Base-by-base conservation (phyloP, 768 basidiomycete genomes). In the Phlebiopsis gigantea region DNA sequence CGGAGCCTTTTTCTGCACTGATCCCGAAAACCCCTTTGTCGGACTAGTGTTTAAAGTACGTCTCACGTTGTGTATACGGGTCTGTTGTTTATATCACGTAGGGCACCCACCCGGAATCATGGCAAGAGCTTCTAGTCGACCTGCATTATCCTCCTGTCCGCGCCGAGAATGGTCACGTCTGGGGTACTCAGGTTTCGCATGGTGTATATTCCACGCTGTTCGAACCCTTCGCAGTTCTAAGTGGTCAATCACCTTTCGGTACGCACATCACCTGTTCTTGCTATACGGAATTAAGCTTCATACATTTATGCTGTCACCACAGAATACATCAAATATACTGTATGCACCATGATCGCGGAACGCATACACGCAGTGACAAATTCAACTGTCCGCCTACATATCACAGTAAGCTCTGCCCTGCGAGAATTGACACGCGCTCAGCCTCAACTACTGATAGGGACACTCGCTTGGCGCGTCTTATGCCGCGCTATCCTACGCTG, bases 61-160 rank as follows among this genome's bases (percentile, higher is more conserved):
- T 24, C 26, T 24, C 15, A 46, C 19, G 2, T 14, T 26, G 8
- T n/a, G 9, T 52, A 10, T 19, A 25, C 14, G 2, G 31, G 5
- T 5, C 5, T 21, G 4, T 30, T 17, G 10, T 12, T 31, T 1
- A 31, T 46, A 8, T 53, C 5, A 7, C 5, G 2, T 30, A 59
- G 58, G 58, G 58, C n/a, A 59, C 58, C 21, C 58, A 59, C n/a
- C 26, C 46, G 2, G 58, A 59, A 26, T 59, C 58, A 2, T 59
- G 58, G 58, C 31, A 47, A 28, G 58, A 59, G 25, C 26, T 59
- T 14, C 58, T 59, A 9, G 58, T 59, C 1, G 58, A 59, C 25
- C 39, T 59, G 15, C 58, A 51, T 41, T 59, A 59, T 28, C 19
- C 34, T 26, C 58, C 58, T 9, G 54, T 59, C 15, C 53, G 55